Base-by-base conservation (phyloP, 768 basidiomycete species). In the Psilocybe tampanensis region DNA sequence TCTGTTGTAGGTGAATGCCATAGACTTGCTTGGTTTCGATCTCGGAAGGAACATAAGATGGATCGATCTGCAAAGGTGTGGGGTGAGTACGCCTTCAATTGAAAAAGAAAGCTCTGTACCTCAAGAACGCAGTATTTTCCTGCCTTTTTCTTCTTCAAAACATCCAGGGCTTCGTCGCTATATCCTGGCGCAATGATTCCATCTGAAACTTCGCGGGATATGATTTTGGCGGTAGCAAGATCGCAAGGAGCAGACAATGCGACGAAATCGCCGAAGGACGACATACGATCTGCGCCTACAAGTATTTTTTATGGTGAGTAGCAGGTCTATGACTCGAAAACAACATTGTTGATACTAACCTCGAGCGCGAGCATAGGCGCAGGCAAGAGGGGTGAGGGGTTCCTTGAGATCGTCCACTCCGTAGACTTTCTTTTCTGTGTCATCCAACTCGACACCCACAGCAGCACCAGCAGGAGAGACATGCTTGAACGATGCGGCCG, bases 401-500 rank as follows among this genome's bases (percentile, higher is more conserved):
- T 93, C 92, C 68, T 94, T 95, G 56, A 98, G 79, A 65, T 98
- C 97, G 34, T 98, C 95, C 0, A 97, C 95, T 2, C 94, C 96
- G 61, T 98, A 98, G 0, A 98, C 95, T 64, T 90, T 87, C 68
- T 95, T 93, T 74, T 98, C 95, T 0, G 80, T 82, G 24, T 91
- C 88, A 63, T 86, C 81, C 43, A 99, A 81, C 67, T 84, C 84
- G 54, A 97, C 70, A 21, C 95, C 96, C 12, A 98, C 92, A 23
- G 95, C 97, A 6, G 92, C 95, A 49, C 97, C 97, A 1, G 97
- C 97, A 11, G 97, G 97, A 17, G 96, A 98, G 58, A 99, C 97
- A 68, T 99, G 97, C 77, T 99, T 99, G 87, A 98, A 99, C 0
- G 95, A 98, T 0, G 97, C 96, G 12, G 97, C 96, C 13, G 97